Base-by-base conservation (phyloP, 1,284 basidiomycete genomes). In the Ustilago esculenta region DNA sequence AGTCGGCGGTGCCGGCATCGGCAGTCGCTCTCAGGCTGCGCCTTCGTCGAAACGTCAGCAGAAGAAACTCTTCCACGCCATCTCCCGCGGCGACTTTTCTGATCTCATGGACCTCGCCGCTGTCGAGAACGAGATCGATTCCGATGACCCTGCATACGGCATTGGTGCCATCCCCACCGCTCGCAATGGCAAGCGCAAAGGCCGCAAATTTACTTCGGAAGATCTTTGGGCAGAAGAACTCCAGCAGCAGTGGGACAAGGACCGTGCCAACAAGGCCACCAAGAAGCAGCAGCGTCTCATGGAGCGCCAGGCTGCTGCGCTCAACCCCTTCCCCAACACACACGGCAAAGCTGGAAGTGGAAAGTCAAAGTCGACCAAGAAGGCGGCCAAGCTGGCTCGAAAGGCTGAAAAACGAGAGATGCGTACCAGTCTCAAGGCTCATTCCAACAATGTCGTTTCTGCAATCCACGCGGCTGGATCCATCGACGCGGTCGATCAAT, bases 21-120 rank as follows among this genome's bases (percentile, higher is more conserved):
- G 64, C 29, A 65, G 61, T 34, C 36, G 42, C n/a, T 18, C 33
- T 32, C 29, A 41, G 6, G 14, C 51, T 1, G 51, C 55, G 2
- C 23, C 55, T 5, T 52, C 52, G 9, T 52, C 55, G 4, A 60
- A 65, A 23, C 88, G 88, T 72, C 82, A 84, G 36, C 83, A 85
- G 52, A 89, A 89, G 24, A 82, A 85, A 41, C 67, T 90, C 2
- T 91, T 91, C 85, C 84, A 84, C 21, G 85, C 90, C 0, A 85
- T 92, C 30, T 84, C 85, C 23, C 83, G 88, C 61, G 90, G 89
- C 3, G 81, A 86, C 37, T 88, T 89, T 60, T 84, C 84, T 25
- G 84, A 85, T 23, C 83, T 88, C 61, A 90, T 89, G 2, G 81
- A 86, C 33, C 88, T 89, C 56, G 63, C 50, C 1, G 56, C 65